A percentile compares a stretch with the other conserved stretches of the same genome.
phyloP scores from a whole-genome alignment of 148 eudicot genomes.

The Pharnaceum exiguum region DNA sequence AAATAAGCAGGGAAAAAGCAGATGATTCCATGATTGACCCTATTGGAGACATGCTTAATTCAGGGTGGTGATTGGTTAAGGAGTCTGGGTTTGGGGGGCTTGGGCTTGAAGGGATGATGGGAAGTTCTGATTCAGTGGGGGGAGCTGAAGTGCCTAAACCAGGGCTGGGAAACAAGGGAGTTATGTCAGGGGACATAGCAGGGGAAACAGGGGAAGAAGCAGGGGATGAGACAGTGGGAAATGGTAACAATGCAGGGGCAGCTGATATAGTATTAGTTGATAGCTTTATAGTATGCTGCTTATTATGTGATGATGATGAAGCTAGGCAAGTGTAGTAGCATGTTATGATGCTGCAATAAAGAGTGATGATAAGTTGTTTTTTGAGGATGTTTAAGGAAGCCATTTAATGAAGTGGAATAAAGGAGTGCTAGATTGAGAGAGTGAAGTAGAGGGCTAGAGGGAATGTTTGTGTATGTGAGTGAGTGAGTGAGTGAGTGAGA shows the following conservation, averaged over 20 bases:
- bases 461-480: too few relatives aligned
- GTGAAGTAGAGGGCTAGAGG: not conserved
- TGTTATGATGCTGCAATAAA: not conserved
- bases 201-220: not conserved
- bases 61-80: conserved; percentile 39
- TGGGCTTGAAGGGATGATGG: conserved; percentile 67
- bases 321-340: not conserved
- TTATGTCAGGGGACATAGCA: conserved; percentile 24
- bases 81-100: conserved; percentile 78
- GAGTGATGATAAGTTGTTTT: not conserved
- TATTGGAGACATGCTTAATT: conserved; percentile 36
- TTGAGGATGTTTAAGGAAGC: conserved; percentile 16
- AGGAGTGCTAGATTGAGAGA: not conserved
- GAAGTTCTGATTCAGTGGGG: conserved; percentile 33
- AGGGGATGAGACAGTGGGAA: conserved; percentile 3
- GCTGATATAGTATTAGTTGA: conserved; percentile 32
- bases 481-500: not conserved
- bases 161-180: conserved; percentile 36
- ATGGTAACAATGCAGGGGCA: conserved; percentile 30
- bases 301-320: not conserved
- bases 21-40: conserved; percentile 40
- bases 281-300: not conserved
- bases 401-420: conserved; percentile 17
- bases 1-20: conserved; percentile 16
- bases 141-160: conserved; percentile 3